Evolutionary conservation across 2,329 filamentous ascomycete genomes (phyloP).

Genomic region (Fusarium beomiforme): DNA sequence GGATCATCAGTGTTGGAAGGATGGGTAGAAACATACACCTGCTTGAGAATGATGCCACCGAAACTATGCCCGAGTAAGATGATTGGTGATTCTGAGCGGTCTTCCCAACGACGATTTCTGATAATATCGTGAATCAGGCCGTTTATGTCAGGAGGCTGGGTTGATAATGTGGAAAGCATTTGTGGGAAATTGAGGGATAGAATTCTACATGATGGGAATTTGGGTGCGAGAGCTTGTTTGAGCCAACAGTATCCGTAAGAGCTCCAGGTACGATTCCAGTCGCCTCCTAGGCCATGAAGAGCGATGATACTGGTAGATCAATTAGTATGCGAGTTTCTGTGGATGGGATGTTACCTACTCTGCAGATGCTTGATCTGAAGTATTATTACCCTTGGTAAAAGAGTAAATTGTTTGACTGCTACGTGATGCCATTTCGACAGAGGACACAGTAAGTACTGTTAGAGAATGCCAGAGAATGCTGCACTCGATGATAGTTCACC

Average conservation of each 20-base stretch:
- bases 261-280: not conserved
- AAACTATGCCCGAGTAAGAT: not conserved
- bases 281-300: not conserved
- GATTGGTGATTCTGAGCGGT: not conserved
- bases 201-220: not conserved
- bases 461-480: not conserved
- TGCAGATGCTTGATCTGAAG: not conserved
- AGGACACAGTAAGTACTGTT: not conserved
- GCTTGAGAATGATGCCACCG: not conserved
- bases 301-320: not conserved
- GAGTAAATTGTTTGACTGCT: not conserved
- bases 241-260: not conserved
- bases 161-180: not conserved
- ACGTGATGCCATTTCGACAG: not conserved
- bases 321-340: not conserved
- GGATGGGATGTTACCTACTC: not conserved
- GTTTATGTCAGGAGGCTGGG: not conserved
- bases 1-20: not conserved
- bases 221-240: not conserved
- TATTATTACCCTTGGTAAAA: not conserved
- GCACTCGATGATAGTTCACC: not conserved
- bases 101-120: not conserved
- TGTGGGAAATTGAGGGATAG: not conserved
- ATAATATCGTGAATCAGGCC: not conserved
- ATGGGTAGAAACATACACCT: not conserved